phyloP scores from a whole-genome alignment of 2,329 filamentous ascomycete species.

The Penicillium sp. region DNA sequence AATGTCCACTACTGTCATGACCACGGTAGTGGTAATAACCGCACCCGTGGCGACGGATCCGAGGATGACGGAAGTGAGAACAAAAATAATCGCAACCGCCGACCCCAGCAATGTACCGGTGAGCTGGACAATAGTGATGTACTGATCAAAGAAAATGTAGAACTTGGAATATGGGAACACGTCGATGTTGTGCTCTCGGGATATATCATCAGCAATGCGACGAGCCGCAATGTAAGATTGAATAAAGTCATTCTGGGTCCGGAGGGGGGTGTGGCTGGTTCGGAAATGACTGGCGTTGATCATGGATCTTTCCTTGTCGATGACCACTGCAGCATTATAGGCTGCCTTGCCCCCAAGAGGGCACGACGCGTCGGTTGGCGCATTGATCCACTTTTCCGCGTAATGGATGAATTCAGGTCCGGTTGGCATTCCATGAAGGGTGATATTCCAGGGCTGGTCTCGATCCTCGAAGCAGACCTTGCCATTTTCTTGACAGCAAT shows the following conservation, averaged over 20 bases:
- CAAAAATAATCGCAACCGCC: slow-evolving; percentile 77
- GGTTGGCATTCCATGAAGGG: slow-evolving; percentile 84
- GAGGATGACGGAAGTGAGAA: slow-evolving; percentile 71
- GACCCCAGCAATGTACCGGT: slow-evolving; percentile 74
- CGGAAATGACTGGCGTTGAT: slow-evolving; percentile 87
- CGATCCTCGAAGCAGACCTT: slow-evolving; percentile 73
- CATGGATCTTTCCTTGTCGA: slow-evolving; percentile 60
- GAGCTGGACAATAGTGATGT: slow-evolving; percentile 73
- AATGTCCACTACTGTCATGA: slow-evolving; percentile 91
- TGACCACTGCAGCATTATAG: slow-evolving; percentile 76
- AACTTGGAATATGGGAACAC: slow-evolving; percentile 97
- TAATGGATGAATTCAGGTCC: slow-evolving; percentile 87
- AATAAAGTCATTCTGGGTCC: slow-evolving; percentile 89
- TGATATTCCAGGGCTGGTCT: slow-evolving; percentile 80
- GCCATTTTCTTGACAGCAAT: slow-evolving; percentile 66
- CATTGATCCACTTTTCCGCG: slow-evolving; percentile 70
- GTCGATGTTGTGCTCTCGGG: slow-evolving; percentile 63
- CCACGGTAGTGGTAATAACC: slow-evolving; percentile 77
- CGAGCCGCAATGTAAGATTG: slow-evolving; percentile 81
- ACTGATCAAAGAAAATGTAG: slow-evolving; percentile 99
- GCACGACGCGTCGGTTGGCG: slow-evolving; percentile 76
- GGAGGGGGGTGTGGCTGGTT: slow-evolving; percentile 78
- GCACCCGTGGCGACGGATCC: slow-evolving; percentile 76
- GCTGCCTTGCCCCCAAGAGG: slow-evolving; percentile 82
- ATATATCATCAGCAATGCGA: slow-evolving; percentile 75